Evolutionary conservation across 345 rosid species (phyloP), one percentile per base, ranked within the genome.

Genomic region (Moringa oleifera): DNA sequence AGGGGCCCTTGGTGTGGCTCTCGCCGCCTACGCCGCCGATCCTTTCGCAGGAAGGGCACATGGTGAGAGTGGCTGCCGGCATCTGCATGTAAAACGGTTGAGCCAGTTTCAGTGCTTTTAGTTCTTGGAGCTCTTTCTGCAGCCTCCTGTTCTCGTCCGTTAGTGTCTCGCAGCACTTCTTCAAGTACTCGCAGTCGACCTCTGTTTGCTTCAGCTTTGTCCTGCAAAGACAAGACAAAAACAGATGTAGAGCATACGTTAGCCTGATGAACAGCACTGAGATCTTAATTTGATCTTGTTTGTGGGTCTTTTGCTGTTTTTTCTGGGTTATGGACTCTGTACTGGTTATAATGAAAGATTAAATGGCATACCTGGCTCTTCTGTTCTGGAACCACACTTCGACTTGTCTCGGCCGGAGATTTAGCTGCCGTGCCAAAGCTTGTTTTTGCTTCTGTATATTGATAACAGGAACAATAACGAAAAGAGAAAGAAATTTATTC

Each of bases 371-470:
- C 99, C 99, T 90, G 70, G 97, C 99, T 84, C 99, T 85, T 46
- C 99, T 82, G 75, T 94, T 94, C 66, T 94, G 99, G 72, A 94
- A 94, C 99, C 99, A 94, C 1, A 94, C 99, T 79, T 94, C 99
- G 16, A 94, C 97, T 66, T 94, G 99, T 64, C 99, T 84, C 22
- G 99, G 87, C 60, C 96, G 83, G 60, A 94, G 84, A 77, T 79
- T 88, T 58, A 94, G 73, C 72, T 94, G 97, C 65, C 90, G 83
- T 19, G 99, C 99, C 60, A 94, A 74, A 63, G 87, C 86, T 68
- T 81, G 96, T 72, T 94, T 90, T 73, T 88, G 97, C 75, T 88
- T 90, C 99, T 92, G 83, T 62, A 55, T 67, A 28, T 28, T 2
- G 5, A 53, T 52, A n/a, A 59, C n/a, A 71, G 31, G 57, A 53